Base-by-base conservation (phyloP, 352 stramenopile genomes). In the Globisporangium perplexum region DNA sequence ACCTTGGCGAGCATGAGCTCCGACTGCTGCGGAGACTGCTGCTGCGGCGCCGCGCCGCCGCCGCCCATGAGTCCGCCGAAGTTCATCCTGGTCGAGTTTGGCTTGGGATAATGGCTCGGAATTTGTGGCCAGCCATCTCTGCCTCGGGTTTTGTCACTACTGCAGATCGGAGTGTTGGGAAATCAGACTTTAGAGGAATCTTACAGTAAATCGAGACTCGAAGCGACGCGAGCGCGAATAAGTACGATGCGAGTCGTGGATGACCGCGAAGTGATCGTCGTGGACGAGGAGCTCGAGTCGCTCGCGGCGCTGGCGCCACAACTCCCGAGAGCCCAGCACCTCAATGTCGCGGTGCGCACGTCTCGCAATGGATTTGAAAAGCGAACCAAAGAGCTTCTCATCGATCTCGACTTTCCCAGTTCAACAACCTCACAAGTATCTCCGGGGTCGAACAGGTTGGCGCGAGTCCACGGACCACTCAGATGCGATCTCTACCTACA, bases 1-100 rank as follows among this genome's bases (percentile, higher is more conserved):
- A 95, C 83, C 69, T 96, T 96, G 20, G 88, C 88, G 73, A 91
- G 88, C 71, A 89, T 78, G 43, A 96, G 74, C 57, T 90, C 81
- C 57, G 77, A 87, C 53, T 85, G 76, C 65, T 90, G 82, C 68
- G 68, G 69, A 44, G 70, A 69, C 65, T 82, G 70, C 65, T 82
- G 70, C 59, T 71, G 63, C 36, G 68, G 62, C 45, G 81, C 55
- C 30, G 65, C 57, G 45, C 66, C 69, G 60, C 62, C 63, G 50
- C 76, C 72, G 66, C 78, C 74, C 76, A 89, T 85, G 28, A 91
- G 58, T 58, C 78, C 74, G 23, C 78, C 76, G 59, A 91, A 91
- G 67, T 90, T 91, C 81, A 91, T 91, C 46, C 15, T 68, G 31
- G 17, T 41, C 15, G 31, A 15, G 31, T 11, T 38, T 38, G 8